Percentiles rank a stretch among this genome's conserved stretches.
Evolutionary conservation across 208 protist genomes (phyloP).

Genomic region (Leptomonas pyrrhocoris): DNA sequence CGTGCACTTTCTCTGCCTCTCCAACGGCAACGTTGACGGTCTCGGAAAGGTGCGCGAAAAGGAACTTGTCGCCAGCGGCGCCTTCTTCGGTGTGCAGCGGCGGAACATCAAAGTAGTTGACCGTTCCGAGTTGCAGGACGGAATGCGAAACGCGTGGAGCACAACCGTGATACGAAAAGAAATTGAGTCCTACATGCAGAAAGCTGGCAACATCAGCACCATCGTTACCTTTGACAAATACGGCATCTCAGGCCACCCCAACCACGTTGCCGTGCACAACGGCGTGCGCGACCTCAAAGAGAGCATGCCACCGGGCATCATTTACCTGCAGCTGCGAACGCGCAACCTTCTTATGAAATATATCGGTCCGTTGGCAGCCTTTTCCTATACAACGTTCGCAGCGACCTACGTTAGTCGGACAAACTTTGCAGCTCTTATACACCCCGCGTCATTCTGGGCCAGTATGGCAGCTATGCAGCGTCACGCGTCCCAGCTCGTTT

Average conservation of each 20-base stretch:
- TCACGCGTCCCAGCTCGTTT: constrained; percentile 95
- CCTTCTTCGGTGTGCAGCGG: constrained; percentile 68
- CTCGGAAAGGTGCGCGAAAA: constrained; percentile 74
- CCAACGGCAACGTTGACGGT: constrained; percentile 88
- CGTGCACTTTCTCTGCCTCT: constrained; percentile 94
- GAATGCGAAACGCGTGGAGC: constrained; percentile 78
- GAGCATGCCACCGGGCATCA: constrained; percentile 75
- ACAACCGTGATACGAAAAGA: constrained; percentile 49
- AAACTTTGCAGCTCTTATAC: constrained; percentile 58
- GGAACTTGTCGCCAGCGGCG: constrained; percentile 89
- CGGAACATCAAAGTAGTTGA: constrained; percentile 66
- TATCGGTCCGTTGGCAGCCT: constrained; percentile 42
- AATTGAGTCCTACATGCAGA: constrained; percentile 65
- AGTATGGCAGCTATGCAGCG: constrained; percentile 84
- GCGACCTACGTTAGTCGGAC: constrained; percentile 28
- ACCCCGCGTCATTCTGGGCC: constrained; percentile 45
- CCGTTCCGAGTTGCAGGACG: constrained; percentile 87
- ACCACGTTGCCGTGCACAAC: constrained; percentile 94
- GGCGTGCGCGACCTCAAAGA: constrained; percentile 69
- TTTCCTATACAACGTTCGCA: constrained; percentile 30
- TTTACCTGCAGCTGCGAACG: constrained; percentile 69
- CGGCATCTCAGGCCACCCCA: constrained; percentile 95
- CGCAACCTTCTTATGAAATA: constrained; percentile 74
- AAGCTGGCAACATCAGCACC: constrained; percentile 67
- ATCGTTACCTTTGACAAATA: constrained; percentile 95